Percentiles rank a stretch among this genome's conserved stretches.
Evolutionary conservation across 208 protist species (phyloP).

Genomic region (Crithidia sp.): DNA sequence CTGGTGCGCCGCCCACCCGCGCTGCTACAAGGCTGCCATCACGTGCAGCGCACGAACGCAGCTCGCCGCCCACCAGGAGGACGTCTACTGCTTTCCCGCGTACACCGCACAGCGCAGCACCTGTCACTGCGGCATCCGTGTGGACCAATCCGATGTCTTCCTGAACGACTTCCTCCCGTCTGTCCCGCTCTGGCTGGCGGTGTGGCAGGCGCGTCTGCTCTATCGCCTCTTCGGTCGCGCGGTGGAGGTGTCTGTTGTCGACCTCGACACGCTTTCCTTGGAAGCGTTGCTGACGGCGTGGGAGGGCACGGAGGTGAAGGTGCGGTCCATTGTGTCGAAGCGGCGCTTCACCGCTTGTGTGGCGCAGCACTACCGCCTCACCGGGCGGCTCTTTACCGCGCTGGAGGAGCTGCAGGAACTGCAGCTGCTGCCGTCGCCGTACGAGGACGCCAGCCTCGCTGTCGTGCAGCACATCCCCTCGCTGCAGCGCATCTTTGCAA

Average conservation of each 20-base stretch:
- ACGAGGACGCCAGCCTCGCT: slow-evolving; percentile 29
- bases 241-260: slow-evolving; percentile 19
- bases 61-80: background rate
- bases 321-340: slow-evolving; percentile 18
- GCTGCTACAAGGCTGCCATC: slow-evolving; percentile 18
- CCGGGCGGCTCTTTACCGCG: slow-evolving; percentile 8
- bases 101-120: background rate
- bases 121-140: slow-evolving; percentile 13
- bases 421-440: slow-evolving; percentile 21
- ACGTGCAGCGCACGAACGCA: background rate
- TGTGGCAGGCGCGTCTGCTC: slow-evolving; percentile 28
- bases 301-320: slow-evolving; percentile 21
- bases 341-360: slow-evolving; percentile 20
- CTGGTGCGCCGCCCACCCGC: slow-evolving; percentile 12
- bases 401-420: slow-evolving; percentile 28
- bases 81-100: slow-evolving; percentile 16
- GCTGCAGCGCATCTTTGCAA: slow-evolving; percentile 34
- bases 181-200: slow-evolving; percentile 28
- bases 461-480: slow-evolving; percentile 33
- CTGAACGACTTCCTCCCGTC: slow-evolving; percentile 15
- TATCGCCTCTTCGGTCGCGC: slow-evolving; percentile 24
- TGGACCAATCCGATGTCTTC: slow-evolving; percentile 14
- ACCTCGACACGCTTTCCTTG: slow-evolving; percentile 18
- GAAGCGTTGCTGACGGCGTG: slow-evolving; percentile 20
- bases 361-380: slow-evolving; percentile 12